Evolutionary conservation across 192 early-diverging fungal genomes (phyloP), one percentile per base, ranked within the genome.

Genomic region (Obelidium mucronatum): DNA sequence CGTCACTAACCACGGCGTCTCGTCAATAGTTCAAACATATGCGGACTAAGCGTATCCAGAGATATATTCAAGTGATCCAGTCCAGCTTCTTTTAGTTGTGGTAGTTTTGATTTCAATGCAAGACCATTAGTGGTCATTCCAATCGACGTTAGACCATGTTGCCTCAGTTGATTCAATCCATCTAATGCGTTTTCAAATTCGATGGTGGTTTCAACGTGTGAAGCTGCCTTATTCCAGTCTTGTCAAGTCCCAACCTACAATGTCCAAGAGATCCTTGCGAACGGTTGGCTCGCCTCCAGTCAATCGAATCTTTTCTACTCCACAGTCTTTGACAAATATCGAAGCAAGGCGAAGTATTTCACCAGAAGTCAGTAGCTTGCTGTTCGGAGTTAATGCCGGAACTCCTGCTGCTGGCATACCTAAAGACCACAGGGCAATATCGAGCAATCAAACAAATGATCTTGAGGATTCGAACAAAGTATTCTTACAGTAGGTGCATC

Each of bases 281-380:
- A 99, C 89, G 1, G 96, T 97, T 1, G 97, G 97, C 76, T 99
- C 97, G 2, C 97, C 97, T 61, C 97, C 97, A 0, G 97, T 99
- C 42, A 99, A 80, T 54, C 96, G 87, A 69, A 99, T 97, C 84
- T 99, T 99, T 48, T 89, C 93, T 2, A 97, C 93, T 13, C 96
- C 95, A 22, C 39, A 68, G 61, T 95, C 89, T 26, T 74, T 61
- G 3, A 99, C 95, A 88, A 99, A 99, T 37, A 97, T 56, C 26
- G 84, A 77, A 0, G 95, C 93, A 1, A 99, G 67, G 0, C 86
- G 81, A 35, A 96, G 76, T 51, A 97, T 96, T 84, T 99, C 97
- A 34, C 83, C 80, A 0, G 91, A 90, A 2, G 91, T 92, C 62
- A 99, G 79, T 36, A 99, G 85, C 37, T 91, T 71, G 35, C 87